Percentiles rank a stretch among this genome's conserved stretches.
phyloP scores from a whole-genome alignment of 2,329 filamentous ascomycete genomes.

The Dothideomycetes sp. region DNA sequence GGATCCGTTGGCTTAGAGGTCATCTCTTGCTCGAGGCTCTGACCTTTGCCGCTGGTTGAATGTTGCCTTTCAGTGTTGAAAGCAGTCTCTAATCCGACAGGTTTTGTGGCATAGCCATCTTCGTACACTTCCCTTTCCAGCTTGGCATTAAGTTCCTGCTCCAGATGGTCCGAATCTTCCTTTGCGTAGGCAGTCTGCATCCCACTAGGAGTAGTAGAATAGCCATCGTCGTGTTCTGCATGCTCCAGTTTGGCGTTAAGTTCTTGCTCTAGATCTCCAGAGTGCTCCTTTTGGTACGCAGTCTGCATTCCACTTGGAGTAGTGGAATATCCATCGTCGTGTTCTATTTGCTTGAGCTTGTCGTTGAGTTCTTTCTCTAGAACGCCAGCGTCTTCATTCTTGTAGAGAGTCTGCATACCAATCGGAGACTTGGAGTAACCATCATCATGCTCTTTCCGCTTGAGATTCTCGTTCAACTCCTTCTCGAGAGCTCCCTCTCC shows the following conservation, averaged over 20 bases:
- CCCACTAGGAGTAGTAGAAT: constrained; percentile 1
- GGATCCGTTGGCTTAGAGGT: background rate
- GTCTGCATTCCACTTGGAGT: constrained; percentile 12
- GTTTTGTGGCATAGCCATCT: constrained; percentile 9
- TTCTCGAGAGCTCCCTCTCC: background rate
- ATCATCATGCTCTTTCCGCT: constrained; percentile 1
- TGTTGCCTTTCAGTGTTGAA: constrained; percentile 11
- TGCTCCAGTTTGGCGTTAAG: constrained; percentile 2
- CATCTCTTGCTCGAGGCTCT: constrained; percentile 9
- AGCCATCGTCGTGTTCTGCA: background rate
- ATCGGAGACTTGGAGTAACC: constrained; percentile 8
- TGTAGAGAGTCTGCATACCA: constrained; percentile 10
- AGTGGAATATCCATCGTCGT: constrained; percentile 10
- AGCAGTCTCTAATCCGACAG: constrained; percentile 12
- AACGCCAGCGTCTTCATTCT: constrained; percentile 3
- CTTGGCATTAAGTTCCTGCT: constrained; percentile 7
- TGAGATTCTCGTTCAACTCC: constrained; percentile 4
- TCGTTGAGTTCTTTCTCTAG: constrained; percentile 8
- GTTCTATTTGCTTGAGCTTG: constrained; percentile 4
- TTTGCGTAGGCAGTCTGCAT: background rate
- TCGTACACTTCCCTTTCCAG: background rate
- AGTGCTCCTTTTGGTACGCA: background rate
- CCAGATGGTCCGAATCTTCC: constrained; percentile 8
- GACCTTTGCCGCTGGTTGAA: constrained; percentile 1
- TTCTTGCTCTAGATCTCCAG: constrained; percentile 4